Conservation (phyloP, 208 protist genomes). For the Acanthamoeba pearcei region DNA sequence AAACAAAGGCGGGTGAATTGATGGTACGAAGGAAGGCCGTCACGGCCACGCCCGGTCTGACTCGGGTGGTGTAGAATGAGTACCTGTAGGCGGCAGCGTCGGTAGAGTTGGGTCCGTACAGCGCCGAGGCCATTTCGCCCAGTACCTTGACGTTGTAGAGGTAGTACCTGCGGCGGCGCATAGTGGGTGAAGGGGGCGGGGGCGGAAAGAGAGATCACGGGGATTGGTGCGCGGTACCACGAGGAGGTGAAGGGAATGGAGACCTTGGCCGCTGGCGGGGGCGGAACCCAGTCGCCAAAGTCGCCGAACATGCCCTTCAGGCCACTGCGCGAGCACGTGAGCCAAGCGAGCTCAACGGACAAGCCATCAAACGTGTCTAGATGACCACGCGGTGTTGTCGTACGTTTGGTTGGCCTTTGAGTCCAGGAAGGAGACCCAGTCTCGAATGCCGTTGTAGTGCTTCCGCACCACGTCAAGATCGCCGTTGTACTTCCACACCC, state of each 20-base stretch:
- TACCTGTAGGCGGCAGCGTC: constrained; percentile 5
- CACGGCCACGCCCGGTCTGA: no score
- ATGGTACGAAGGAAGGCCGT: no score
- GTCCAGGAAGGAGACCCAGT: background rate
- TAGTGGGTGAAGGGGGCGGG: background rate
- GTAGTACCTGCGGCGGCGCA: background rate
- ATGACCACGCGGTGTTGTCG: background rate
- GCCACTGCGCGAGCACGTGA: constrained; percentile 40
- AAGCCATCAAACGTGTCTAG: background rate
- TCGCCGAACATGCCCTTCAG: constrained; percentile 47
- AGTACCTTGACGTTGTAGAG: constrained; percentile 54
- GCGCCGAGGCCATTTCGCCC: background rate
- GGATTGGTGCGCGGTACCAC: background rate
- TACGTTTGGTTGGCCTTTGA: background rate
- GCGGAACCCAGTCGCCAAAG: constrained; percentile 77
- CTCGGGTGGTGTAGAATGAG: background rate
- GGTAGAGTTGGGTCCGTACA: background rate
- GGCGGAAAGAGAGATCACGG: no score
- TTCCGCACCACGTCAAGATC: constrained; percentile 1
- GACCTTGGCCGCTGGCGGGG: constrained; percentile 40
- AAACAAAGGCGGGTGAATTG: no score
- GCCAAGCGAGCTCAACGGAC: background rate
- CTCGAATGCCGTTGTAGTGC: background rate
- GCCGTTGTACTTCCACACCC: background rate
- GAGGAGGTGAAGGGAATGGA: constrained; percentile 47